Evolutionary conservation across 2,329 filamentous ascomycete species (phyloP).

Genomic region (Colletotrichum tofieldiae): DNA sequence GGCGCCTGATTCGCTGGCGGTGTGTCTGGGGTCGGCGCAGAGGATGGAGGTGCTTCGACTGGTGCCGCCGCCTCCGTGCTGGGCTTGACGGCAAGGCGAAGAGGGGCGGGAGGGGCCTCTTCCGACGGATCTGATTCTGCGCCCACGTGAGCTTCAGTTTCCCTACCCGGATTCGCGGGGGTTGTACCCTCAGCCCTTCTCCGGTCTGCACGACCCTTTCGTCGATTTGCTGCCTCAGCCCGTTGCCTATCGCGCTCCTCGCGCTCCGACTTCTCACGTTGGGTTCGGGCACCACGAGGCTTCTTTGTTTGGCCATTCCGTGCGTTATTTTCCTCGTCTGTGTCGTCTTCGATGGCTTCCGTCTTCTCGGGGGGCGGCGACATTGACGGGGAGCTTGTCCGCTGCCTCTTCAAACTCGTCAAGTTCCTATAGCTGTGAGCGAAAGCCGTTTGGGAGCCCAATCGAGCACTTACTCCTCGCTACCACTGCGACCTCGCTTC

Average conservation of each 20-base stretch:
- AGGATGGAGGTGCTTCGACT: conserved; percentile 55
- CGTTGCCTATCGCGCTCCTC: conserved; percentile 83
- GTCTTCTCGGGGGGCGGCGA: conserved; percentile 70
- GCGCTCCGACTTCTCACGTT: conserved; percentile 75
- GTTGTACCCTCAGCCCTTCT: conserved; percentile 83
- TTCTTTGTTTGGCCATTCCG: conserved; percentile 72
- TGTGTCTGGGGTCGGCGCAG: conserved; percentile 58
- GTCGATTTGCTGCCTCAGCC: conserved; percentile 82
- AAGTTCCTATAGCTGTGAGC: conserved; percentile 70
- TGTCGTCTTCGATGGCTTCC: conserved; percentile 71
- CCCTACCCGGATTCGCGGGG: conserved; percentile 47
- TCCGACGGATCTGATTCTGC: conserved; percentile 82
- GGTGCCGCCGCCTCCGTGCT: conserved; percentile 49
- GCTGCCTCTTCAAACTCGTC: conserved; percentile 83
- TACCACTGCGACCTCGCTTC: conserved; percentile 91
- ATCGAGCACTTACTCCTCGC: conserved; percentile 84
- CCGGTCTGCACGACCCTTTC: conserved; percentile 86
- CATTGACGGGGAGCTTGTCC: conserved; percentile 83
- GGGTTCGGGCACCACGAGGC: conserved; percentile 71
- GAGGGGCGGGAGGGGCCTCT: conserved; percentile 71
- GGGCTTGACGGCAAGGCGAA: conserved; percentile 47
- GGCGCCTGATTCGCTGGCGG: conserved; percentile 59
- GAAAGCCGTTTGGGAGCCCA: conserved; percentile 4
- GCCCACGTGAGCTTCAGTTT: conserved; percentile 54
- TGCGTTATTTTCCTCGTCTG: conserved; percentile 76